Conservation (phyloP, 2,329 filamentous ascomycete genomes). For the Colletotrichum musae region DNA sequence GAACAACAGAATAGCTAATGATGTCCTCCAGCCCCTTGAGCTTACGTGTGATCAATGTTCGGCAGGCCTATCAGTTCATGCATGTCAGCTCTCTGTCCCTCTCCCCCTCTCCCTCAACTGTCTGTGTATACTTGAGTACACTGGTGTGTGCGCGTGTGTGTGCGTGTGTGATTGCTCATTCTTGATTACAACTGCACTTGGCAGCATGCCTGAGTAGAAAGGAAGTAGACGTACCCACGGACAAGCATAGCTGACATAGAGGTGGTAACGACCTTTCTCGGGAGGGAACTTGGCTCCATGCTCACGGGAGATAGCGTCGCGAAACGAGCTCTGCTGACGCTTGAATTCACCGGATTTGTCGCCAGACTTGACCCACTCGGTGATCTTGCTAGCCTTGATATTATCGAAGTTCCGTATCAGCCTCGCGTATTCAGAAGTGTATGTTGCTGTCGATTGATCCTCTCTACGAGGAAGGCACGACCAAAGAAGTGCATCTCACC, state of each 20-base stretch:
- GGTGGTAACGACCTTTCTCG: slow-evolving; percentile 92
- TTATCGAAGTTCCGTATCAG: slow-evolving; percentile 16
- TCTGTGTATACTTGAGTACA: too few species aligned
- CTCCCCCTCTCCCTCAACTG: too few species aligned
- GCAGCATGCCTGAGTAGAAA: neutral
- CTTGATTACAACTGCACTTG: too few species aligned
- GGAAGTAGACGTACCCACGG: slow-evolving; percentile 75
- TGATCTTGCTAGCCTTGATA: slow-evolving; percentile 68
- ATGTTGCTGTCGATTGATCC: too few species aligned
- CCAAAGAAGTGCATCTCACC: slow-evolving; percentile 11
- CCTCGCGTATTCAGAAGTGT: too few species aligned
- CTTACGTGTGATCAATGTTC: slow-evolving; percentile 87
- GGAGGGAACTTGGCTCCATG: slow-evolving; percentile 82
- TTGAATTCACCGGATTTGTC: slow-evolving; percentile 94
- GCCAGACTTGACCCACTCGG: slow-evolving; percentile 84
- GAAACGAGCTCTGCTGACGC: slow-evolving; percentile 86
- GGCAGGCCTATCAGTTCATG: slow-evolving; percentile 71
- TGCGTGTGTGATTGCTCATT: too few species aligned
- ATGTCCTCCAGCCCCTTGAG: slow-evolving; percentile 94
- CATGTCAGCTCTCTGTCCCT: neutral
- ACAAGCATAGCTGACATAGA: slow-evolving; percentile 95
- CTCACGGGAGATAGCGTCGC: slow-evolving; percentile 82
- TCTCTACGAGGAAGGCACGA: too few species aligned
- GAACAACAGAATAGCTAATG: slow-evolving; percentile 84
- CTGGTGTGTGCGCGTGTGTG: too few species aligned